Evolutionary conservation across 2,329 filamentous ascomycete species (phyloP), one percentile per base, ranked within the genome.

Genomic region (Ophioceras dolichostomum): DNA sequence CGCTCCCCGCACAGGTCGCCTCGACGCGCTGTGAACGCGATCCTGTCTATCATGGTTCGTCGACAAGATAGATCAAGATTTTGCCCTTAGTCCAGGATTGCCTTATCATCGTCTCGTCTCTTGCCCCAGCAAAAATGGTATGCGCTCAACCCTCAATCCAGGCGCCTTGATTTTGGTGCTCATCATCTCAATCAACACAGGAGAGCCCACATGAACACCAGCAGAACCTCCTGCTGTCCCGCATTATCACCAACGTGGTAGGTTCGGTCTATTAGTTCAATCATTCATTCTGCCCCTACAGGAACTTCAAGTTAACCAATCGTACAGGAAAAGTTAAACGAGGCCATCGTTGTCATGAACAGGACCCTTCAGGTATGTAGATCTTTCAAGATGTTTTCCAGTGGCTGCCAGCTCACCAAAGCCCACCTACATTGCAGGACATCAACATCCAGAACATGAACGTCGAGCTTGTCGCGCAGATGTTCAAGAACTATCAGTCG

Each of bases 401-500:
- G 34, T 27, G 10, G n/a, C n/a, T n/a, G n/a, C n/a, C n/a, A n/a
- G n/a, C n/a, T n/a, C n/a, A n/a, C n/a, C n/a, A 9, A 5, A 4
- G 16, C 14, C 7, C 14, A 5, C n/a, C n/a, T n/a, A n/a, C n/a
- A n/a, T n/a, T 14, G 3, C 49, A 94, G 83, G 89, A 96, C 48
- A 95, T 96, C 69, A 96, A 96, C 54, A 80, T 95, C 39, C 84
- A 94, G 52, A 98, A 96, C 58, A 95, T 96, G 87, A 94, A 98
- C 54, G 86, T 95, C 26, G 91, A 96, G 62, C 72, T 96, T 3
- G 91, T 96, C 5, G 88, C 89, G 1, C 89, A 96, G 56, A 98
- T 98, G 91, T 98, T 96, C 69, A 95, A 96, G 66, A 98, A 96
- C 62, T 98, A 98, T 57, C 88, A 95, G 58, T 94, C 87, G 10